Conservation (phyloP, 1,139 yeast species). For the Pichia terricola region DNA sequence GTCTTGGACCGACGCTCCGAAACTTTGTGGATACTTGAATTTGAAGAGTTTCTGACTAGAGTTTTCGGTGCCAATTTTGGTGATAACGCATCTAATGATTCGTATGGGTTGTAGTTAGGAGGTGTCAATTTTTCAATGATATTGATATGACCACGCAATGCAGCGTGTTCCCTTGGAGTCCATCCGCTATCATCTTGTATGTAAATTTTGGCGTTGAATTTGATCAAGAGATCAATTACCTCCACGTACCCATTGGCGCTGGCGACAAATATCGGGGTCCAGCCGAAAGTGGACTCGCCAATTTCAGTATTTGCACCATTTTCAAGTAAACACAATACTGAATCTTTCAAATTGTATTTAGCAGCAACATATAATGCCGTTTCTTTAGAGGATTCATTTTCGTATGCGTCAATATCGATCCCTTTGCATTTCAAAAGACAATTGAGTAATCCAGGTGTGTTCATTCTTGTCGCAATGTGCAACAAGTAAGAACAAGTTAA, state of each 20-base stretch:
- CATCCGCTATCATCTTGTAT: constrained; percentile 81
- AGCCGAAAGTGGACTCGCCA: constrained; percentile 72
- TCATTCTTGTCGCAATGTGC: constrained; percentile 63
- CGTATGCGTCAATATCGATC: constrained; percentile 56
- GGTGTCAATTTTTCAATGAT: constrained; percentile 57
- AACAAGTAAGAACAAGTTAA: constrained; percentile 44
- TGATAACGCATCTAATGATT: constrained; percentile 16
- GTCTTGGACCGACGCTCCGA: constrained; percentile 3
- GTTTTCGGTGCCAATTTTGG: constrained; percentile 16
- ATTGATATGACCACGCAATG: constrained; percentile 75
- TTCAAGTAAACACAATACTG: constrained; percentile 48
- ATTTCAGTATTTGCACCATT: constrained; percentile 66
- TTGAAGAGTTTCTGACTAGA: constrained; percentile 9
- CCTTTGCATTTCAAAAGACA: constrained; percentile 49
- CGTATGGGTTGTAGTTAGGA: constrained; percentile 22
- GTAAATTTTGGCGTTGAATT: constrained; percentile 44
- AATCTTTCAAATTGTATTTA: constrained; percentile 46
- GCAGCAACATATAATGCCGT: constrained; percentile 77
- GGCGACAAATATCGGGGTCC: constrained; percentile 92
- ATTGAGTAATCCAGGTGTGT: constrained; percentile 47
- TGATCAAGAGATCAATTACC: constrained; percentile 47
- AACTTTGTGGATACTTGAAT: constrained; percentile 8
- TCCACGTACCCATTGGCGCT: constrained; percentile 74
- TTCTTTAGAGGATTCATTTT: constrained; percentile 50
- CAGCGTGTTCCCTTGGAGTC: constrained; percentile 96